These are phyloP conservation scores for Eleusine coracana DNA, from an alignment of 176 grass and related monocot genomes.

Conservation along the genomic window DNA sequence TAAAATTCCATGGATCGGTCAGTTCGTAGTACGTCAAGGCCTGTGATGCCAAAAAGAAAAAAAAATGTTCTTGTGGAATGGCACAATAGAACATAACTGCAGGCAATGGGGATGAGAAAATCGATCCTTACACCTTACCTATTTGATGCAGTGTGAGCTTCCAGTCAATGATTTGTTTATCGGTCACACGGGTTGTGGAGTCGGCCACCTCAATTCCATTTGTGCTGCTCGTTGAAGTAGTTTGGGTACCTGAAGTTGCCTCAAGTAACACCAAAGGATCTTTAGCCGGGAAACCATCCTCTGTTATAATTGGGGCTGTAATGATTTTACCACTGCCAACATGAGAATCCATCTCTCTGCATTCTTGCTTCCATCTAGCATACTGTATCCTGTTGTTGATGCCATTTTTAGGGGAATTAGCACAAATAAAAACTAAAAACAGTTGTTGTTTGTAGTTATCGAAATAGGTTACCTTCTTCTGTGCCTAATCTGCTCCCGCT, in stretches of 20 bases:
- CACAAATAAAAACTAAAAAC: neutral
- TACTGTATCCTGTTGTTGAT: slow-evolving; percentile 65
- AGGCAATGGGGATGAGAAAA: slow-evolving; percentile 2
- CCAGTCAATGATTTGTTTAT: slow-evolving; percentile 81
- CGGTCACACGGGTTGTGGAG: slow-evolving; percentile 1
- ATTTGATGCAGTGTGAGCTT: slow-evolving; percentile 92
- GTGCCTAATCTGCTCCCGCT: slow-evolving; percentile 77
- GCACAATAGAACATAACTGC: slow-evolving; percentile 1
- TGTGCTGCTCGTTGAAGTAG: slow-evolving; percentile 12
- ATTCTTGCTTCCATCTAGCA: slow-evolving; percentile 83
- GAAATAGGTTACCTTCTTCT: slow-evolving; percentile 56
- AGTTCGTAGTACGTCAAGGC: slow-evolving; percentile 94
- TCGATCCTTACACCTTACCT: slow-evolving; percentile 44
- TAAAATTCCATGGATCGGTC: slow-evolving; percentile 92
- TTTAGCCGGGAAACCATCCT: slow-evolving; percentile 71
- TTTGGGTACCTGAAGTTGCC: slow-evolving; percentile 47
- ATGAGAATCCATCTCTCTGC: slow-evolving; percentile 75
- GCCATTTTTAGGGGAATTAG: neutral
- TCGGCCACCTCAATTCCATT: slow-evolving; percentile 19
- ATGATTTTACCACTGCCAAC: slow-evolving; percentile 80
- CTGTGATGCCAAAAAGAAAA: slow-evolving; percentile 42
- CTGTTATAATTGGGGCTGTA: slow-evolving; percentile 83
- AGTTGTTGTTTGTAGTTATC: neutral
- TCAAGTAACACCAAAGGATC: slow-evolving; percentile 89
- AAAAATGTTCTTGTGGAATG: neutral